Conservation (phyloP, 208 protist genomes). For the Crithidia mellificae region DNA sequence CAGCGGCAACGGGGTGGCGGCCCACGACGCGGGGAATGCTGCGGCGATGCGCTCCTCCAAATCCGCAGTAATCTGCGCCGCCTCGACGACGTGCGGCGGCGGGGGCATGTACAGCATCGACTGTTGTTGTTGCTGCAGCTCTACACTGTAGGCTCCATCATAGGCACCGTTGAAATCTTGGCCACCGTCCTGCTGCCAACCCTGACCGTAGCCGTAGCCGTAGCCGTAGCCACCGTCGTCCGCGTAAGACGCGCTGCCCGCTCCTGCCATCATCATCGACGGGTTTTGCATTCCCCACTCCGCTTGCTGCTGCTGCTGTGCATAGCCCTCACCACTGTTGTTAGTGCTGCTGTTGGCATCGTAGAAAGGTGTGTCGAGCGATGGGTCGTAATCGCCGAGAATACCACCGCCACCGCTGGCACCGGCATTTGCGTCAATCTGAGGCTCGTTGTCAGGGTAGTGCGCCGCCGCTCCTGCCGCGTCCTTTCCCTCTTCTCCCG, state of each 20-base stretch:
- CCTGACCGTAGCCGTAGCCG: conserved; percentile 6
- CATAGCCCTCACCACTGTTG: neutral
- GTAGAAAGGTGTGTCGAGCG: conserved; percentile 5
- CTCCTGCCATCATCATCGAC: neutral
- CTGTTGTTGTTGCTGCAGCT: conserved; percentile 1
- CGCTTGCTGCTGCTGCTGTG: neutral
- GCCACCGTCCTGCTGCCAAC: neutral
- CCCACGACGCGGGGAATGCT: conserved; percentile 40
- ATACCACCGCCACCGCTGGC: neutral
- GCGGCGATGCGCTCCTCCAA: conserved; percentile 53
- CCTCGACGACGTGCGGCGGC: conserved; percentile 25
- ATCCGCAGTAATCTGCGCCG: conserved; percentile 34
- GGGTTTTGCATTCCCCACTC: neutral
- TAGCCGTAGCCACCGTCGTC: neutral
- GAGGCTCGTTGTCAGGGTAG: too few relatives aligned
- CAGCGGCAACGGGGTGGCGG: conserved; percentile 16
- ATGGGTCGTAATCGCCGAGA: conserved; percentile 20
- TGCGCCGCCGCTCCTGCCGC: too few relatives aligned
- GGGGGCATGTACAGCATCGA: conserved; percentile 2
- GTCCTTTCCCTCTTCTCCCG: neutral
- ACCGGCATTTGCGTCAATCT: neutral
- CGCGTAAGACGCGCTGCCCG: neutral
- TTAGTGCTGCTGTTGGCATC: neutral
- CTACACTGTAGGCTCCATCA: neutral
- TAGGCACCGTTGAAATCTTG: neutral